Base-by-base conservation (phyloP, 1,284 basidiomycete genomes). In the Ceratobasidium sp. region DNA sequence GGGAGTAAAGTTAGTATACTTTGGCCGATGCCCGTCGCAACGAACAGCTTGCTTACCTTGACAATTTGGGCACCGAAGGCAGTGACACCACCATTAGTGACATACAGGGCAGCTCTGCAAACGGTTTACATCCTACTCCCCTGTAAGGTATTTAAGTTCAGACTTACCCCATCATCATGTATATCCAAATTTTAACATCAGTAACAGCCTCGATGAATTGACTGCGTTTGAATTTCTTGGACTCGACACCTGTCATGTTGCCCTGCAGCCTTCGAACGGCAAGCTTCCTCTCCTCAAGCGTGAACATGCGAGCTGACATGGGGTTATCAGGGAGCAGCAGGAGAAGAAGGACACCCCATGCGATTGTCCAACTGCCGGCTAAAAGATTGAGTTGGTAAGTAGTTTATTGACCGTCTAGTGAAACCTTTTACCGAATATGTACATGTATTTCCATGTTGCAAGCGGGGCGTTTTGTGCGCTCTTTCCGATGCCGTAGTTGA, bases 41-140 rank as follows among this genome's bases (percentile, higher is more conserved):
- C n/a, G 18, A 6, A 58, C 10, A 39, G 26, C 12, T n/a, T n/a
- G 9, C 77, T 77, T 40, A 77, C 76, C 56, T 80, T 81, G 82
- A 89, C 86, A 80, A 89, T 87, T 61, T 85, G 81, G 0, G 87
- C 85, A 5, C 87, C 87, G 78, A 89, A 89, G 0, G 86, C 87
- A 0, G 86, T 86, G 1, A 86, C 85, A 20, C 83, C 85, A 4
- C 85, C 85, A 77, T 86, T 86, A 80, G 80, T 82, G 15, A 85
- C 82, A 78, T 86, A 85, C 77, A 84, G 83, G 10, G 84, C 81
- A 13, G 83, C 82, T 23, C 75, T 77, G n/a, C 40, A 20, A 7
- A 68, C 23, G 28, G 7, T 39, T 42, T 55, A 46, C 20, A 12
- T 15, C 39, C 28, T 9, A 26, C 28, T 60, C 18, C 53, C 28